phyloP scores from a whole-genome alignment of 768 basidiomycete species.

The Naganishia randhawae region DNA sequence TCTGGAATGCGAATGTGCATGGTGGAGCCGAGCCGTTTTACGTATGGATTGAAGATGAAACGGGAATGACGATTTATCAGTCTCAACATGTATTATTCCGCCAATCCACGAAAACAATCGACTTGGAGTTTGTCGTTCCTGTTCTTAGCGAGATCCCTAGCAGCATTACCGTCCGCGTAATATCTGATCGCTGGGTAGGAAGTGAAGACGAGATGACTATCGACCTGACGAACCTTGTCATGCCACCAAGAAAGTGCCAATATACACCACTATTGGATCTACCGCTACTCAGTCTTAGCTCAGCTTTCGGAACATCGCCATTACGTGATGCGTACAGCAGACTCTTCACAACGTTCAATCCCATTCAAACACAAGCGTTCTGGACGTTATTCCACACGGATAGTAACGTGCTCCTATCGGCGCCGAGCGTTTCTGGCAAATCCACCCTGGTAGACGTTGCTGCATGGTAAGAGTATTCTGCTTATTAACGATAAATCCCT shows the following conservation, averaged over 20 bases:
- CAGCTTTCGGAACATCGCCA: conserved; percentile 55
- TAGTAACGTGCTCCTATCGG: conserved; percentile 67
- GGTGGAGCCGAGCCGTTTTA: conserved; percentile 80
- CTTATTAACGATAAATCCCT: background rate
- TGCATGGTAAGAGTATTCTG: conserved; percentile 59
- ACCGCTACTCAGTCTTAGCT: conserved; percentile 63
- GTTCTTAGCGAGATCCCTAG: conserved; percentile 57
- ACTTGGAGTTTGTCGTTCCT: conserved; percentile 76
- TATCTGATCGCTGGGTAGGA: conserved; percentile 86
- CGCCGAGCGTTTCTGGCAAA: conserved; percentile 78
- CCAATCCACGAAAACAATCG: conserved; percentile 59
- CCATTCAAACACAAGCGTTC: conserved; percentile 82
- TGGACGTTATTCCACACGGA: conserved; percentile 73
- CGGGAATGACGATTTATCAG: conserved; percentile 77
- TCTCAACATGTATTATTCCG: conserved; percentile 69
- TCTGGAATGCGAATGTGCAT: conserved; percentile 74
- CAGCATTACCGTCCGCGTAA: conserved; percentile 62
- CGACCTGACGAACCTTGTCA: conserved; percentile 64
- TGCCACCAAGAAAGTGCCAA: conserved; percentile 63
- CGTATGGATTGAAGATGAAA: conserved; percentile 89
- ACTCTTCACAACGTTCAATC: conserved; percentile 64
- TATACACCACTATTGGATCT: conserved; percentile 67
- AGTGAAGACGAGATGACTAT: conserved; percentile 72
- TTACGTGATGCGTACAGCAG: conserved; percentile 56
- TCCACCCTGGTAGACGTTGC: conserved; percentile 66